Base-by-base conservation (phyloP, 1,284 basidiomycete species). In the Melanopsichium pennsylvanicum region DNA sequence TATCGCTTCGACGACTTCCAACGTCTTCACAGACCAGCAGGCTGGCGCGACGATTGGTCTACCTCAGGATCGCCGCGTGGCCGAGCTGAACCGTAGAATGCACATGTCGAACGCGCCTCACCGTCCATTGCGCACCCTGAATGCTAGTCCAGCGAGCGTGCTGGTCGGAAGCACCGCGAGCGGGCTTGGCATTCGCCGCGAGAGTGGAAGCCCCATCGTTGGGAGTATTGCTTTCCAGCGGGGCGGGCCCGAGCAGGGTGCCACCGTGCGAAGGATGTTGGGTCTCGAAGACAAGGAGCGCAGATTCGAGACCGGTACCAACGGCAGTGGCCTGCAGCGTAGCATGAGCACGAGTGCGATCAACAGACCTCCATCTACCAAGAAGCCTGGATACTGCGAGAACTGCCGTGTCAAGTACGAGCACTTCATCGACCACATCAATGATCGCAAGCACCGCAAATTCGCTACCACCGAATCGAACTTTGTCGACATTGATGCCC, bases 331-430 rank as follows among this genome's bases (percentile, higher is more conserved):
- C 10, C 43, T 63, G 8, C 60, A 57, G 37, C 60, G 60, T 26
- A 63, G 60, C 47, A 68, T 61, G 42, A 78, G 74, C 49, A 52
- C 73, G 23, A 57, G 62, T 18, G 56, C 60, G 1, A 36, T 64
- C 40, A 50, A 13, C n/a, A 47, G 44, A 18, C 58, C 63, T 1
- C 54, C 92, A 83, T 68, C 58, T n/a, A 89, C 87, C 46, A 89
- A 86, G 76, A 97, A 92, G 81, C 92, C 94, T 7, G 96, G 96
- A 10, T 98, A 97, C 82, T 99, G 96, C 82, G 96, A 99, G 81
- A 96, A 94, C 81, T 99, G 96, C 82, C 87, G 95, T 19, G 79
- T 87, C 50, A 92, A 93, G 81, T 99, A 94, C 79, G 88, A 90
- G 0, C 90, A 97, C 82, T 95, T 98, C 75, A 87, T 88, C 62